Evolutionary conservation across 805 yeast genomes (phyloP).

Genomic region (Scheffersomyces stipitis): DNA sequence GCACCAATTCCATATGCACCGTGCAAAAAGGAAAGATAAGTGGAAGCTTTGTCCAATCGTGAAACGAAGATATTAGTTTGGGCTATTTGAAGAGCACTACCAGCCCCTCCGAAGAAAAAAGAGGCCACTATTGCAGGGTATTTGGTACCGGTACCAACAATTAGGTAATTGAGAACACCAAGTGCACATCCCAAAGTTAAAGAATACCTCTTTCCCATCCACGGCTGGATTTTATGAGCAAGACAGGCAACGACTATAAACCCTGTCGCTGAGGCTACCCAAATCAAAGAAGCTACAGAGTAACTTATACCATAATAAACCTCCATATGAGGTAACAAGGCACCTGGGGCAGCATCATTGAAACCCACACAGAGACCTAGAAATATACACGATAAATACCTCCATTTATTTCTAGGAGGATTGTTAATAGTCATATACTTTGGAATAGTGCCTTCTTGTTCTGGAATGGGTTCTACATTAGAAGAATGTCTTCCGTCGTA

Average conservation of each 20-base stretch:
- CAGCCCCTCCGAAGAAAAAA: conserved; percentile 59
- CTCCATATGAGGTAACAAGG: conserved; percentile 55
- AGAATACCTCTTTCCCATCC: conserved; percentile 41
- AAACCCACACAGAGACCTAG: conserved; percentile 47
- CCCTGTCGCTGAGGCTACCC: conserved; percentile 61
- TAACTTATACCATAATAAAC: conserved; percentile 46
- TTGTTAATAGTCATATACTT: conserved; percentile 36
- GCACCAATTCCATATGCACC: conserved; percentile 76
- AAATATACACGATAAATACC: conserved; percentile 39
- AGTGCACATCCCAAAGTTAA: conserved; percentile 37
- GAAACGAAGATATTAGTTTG: conserved; percentile 54
- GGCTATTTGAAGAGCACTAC: conserved; percentile 49
- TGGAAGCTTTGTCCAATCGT: conserved; percentile 52
- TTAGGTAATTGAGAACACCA: conserved; percentile 41
- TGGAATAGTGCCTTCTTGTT: no score
- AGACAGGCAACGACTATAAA: conserved; percentile 50
- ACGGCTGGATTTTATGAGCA: conserved; percentile 43
- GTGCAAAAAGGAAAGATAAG: conserved; percentile 61
- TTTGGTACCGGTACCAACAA: conserved; percentile 47
- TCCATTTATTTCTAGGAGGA: conserved; percentile 44
- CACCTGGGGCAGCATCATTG: conserved; percentile 61
- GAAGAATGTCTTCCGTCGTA: no score
- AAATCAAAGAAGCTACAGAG: conserved; percentile 55
- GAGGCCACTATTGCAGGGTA: conserved; percentile 51
- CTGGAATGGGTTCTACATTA: no score